Base-by-base conservation (phyloP, 352 stramenopile species). In the Phytophthora boehmeriae region DNA sequence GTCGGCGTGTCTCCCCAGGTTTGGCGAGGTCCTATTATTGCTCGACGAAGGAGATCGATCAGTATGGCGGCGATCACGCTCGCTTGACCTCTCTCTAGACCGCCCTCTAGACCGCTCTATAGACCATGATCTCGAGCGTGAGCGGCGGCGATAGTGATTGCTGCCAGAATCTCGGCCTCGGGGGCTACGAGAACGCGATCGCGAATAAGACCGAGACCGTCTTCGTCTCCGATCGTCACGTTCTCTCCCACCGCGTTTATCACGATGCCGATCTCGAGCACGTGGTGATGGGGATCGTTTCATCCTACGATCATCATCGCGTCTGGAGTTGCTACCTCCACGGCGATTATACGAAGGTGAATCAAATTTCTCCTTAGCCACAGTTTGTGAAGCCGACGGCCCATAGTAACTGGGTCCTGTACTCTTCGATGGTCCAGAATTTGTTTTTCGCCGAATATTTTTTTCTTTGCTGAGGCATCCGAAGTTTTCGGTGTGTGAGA, bases 381-480 rank as follows among this genome's bases (percentile, higher is more conserved):
- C 47, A 25, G 52, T 22, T n/a, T 72, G 43, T 1, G 50, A 58
- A 4, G 35, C 42, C 27, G 68, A 49, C 35, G 73, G 75, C 8
- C 75, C 72, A 58, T 84, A 80, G 41, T 76, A 73, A 23, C 60
- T 82, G 8, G 54, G 42, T 19, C 51, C 55, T 16, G 65, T 55
- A 19, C 51, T 63, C 43, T 72, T 74, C 11, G 41, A 35, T 19
- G 63, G 43, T 5, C 36, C 53, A 5, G 9, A 42, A 27, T 46
- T 56, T 35, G 73, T 77, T 8, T 76, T 70, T 19, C 52, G 54
- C 32, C 50, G 49, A 16, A 65, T 71, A 39, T 61, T 67, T 59
- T 62, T 27, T 19, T 32, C 14, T 66, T 75, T 39, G 27, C 23
- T 30, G 36, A 20, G 6, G 23, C 25, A 13, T 43, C 56, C 14